Evolutionary conservation across 257 asterid species (phyloP).

Genomic region (Scutellaria galericulata): DNA sequence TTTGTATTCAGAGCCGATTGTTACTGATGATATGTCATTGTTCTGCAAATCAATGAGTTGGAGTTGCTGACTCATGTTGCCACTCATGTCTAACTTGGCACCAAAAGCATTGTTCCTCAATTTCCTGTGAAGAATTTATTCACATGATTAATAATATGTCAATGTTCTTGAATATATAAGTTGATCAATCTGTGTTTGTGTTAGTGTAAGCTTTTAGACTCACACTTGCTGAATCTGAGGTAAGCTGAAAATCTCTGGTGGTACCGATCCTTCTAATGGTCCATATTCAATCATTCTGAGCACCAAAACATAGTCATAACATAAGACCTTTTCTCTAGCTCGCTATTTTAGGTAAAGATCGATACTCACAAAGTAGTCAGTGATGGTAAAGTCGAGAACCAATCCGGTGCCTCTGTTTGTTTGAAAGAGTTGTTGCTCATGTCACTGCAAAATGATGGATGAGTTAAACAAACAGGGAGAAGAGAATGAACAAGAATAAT

Average conservation of each 20-base stretch:
- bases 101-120: conserved; percentile 77
- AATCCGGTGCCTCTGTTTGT: conserved; percentile 67
- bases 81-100: conserved; percentile 77
- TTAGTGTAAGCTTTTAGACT: conserved; percentile 39
- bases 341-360: conserved; percentile 30
- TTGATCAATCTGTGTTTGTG: background rate
- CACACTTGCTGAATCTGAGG: conserved; percentile 95
- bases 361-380: conserved; percentile 83
- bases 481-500: background rate
- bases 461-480: background rate
- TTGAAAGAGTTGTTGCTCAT: conserved; percentile 86
- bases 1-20: conserved; percentile 83
- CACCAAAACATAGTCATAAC: conserved; percentile 30
- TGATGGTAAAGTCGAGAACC: conserved; percentile 77
- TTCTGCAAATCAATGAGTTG: conserved; percentile 80
- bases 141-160: conserved; percentile 13
- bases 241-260: conserved; percentile 65
- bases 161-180: background rate
- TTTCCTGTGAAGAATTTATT: conserved; percentile 61
- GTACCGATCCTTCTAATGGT: conserved; percentile 73
- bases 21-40: conserved; percentile 74
- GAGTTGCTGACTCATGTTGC: conserved; percentile 61
- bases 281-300: conserved; percentile 87
- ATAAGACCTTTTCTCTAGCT: conserved; percentile 17
- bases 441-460: conserved; percentile 57